These are phyloP conservation scores for Carnegiea gigantea DNA, from an alignment of 179 eudicot species.

Conservation along the genomic window DNA sequence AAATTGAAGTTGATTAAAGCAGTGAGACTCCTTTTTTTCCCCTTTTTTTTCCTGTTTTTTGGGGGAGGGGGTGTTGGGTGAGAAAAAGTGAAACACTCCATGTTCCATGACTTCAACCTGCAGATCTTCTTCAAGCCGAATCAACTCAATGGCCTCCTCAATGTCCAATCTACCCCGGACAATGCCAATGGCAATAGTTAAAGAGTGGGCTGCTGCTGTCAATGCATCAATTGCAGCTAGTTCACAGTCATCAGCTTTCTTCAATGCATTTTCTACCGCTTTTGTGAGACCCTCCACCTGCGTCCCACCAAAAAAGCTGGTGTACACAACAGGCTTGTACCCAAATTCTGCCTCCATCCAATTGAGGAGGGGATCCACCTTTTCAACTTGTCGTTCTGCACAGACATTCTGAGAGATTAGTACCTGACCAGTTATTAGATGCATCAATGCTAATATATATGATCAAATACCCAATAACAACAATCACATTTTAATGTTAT, in stretches of 20 bases:
- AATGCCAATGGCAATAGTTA: constrained; percentile 66
- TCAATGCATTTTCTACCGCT: constrained; percentile 64
- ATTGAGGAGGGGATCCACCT: constrained; percentile 75
- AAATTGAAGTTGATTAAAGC: not conserved
- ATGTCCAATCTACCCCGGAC: constrained; percentile 62
- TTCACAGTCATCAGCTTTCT: constrained; percentile 72
- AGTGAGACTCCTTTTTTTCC: too few species aligned
- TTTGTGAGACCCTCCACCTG: constrained; percentile 76
- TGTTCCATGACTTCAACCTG: constrained; percentile 42
- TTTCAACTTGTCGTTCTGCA: constrained; percentile 79
- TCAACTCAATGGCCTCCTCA: constrained; percentile 83
- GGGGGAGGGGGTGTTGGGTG: not conserved
- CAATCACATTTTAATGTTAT: not conserved
- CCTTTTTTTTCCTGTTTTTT: not conserved
- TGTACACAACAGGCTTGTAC: constrained; percentile 67
- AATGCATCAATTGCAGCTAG: constrained; percentile 88
- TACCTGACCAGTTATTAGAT: not conserved
- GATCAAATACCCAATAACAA: not conserved
- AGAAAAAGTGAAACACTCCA: not conserved
- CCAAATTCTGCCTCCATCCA: constrained; percentile 94
- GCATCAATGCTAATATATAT: too few species aligned
- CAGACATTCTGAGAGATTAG: constrained; percentile 4
- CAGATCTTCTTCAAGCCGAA: constrained; percentile 89
- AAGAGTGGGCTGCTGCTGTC: constrained; percentile 81
- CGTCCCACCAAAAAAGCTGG: constrained; percentile 85